phyloP scores from a whole-genome alignment of 129 eudicot species.

The Kitagawia praeruptora region DNA sequence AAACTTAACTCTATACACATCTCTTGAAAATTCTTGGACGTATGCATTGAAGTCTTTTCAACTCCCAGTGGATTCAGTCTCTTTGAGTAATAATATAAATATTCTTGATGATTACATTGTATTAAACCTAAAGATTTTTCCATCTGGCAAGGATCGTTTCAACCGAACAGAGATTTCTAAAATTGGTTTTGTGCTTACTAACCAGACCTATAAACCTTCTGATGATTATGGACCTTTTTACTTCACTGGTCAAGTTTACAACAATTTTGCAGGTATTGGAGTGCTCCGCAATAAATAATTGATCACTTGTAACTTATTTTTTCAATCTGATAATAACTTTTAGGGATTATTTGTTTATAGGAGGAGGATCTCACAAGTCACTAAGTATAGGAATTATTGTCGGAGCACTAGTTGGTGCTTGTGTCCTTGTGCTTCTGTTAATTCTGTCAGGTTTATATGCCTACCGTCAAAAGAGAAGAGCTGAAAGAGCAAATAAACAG shows the following conservation, averaged over 20 bases:
- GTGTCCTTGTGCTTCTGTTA: constrained; percentile 31
- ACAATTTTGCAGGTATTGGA: constrained; percentile 39
- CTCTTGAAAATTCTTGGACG: constrained; percentile 30
- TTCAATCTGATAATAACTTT: neutral
- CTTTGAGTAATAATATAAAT: too few species aligned
- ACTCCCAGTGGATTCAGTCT: constrained; percentile 59
- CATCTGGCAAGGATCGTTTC: constrained; percentile 43
- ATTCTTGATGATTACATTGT: too few species aligned
- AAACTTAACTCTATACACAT: constrained; percentile 21
- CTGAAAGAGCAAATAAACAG: constrained; percentile 30
- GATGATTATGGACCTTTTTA: constrained; percentile 45
- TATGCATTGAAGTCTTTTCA: constrained; percentile 15
- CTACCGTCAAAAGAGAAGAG: constrained; percentile 33
- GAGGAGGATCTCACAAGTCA: constrained; percentile 17
- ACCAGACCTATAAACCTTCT: constrained; percentile 63
- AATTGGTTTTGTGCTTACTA: constrained; percentile 45
- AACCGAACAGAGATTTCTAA: constrained; percentile 43
- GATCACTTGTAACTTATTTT: neutral
- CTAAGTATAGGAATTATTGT: constrained; percentile 29
- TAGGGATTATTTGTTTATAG: neutral
- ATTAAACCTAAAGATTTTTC: constrained; percentile 41
- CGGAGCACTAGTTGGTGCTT: constrained; percentile 34
- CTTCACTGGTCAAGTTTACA: constrained; percentile 40
- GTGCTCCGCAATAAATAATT: neutral
- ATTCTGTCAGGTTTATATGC: constrained; percentile 43